Conservation (phyloP, 1,139 yeast species). For the Candida smagusa region DNA sequence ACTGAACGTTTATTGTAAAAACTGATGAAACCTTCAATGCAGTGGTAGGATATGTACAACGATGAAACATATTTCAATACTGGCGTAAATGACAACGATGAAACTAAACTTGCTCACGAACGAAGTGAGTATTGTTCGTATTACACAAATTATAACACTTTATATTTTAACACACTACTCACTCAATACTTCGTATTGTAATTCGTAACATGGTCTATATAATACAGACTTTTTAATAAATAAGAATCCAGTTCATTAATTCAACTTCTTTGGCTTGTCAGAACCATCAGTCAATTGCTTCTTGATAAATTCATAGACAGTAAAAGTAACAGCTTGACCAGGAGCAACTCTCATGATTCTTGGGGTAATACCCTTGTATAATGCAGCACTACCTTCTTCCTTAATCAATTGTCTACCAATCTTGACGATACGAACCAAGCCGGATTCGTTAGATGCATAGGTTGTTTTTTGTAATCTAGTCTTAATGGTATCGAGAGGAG, state of each 20-base stretch:
- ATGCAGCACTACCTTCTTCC: slow-evolving; percentile 86
- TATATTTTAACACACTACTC: too few species aligned
- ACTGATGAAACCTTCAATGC: too few species aligned
- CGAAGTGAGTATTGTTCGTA: too few species aligned
- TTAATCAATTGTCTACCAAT: slow-evolving; percentile 79
- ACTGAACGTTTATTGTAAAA: too few species aligned
- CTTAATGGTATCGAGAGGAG: slow-evolving; percentile 95
- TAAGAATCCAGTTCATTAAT: slow-evolving; percentile 9
- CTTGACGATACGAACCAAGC: slow-evolving; percentile 70
- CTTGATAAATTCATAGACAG: slow-evolving; percentile 90
- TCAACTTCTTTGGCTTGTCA: slow-evolving; percentile 17
- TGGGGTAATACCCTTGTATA: slow-evolving; percentile 96
- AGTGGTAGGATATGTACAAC: too few species aligned
- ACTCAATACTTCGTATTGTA: too few species aligned
- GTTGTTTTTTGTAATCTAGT: slow-evolving; percentile 94
- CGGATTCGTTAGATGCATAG: slow-evolving; percentile 67
- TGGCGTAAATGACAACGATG: too few species aligned
- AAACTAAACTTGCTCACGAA: too few species aligned
- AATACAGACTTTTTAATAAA: background rate
- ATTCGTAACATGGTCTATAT: background rate
- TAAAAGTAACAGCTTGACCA: slow-evolving; percentile 97
- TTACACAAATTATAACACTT: too few species aligned
- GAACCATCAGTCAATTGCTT: slow-evolving; percentile 51
- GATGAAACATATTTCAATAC: too few species aligned
- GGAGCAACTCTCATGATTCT: slow-evolving; percentile 99